These are phyloP conservation scores for Sphaerosporella brunnea DNA, from an alignment of 495 filamentous ascomycete species.

Conservation along the genomic window DNA sequence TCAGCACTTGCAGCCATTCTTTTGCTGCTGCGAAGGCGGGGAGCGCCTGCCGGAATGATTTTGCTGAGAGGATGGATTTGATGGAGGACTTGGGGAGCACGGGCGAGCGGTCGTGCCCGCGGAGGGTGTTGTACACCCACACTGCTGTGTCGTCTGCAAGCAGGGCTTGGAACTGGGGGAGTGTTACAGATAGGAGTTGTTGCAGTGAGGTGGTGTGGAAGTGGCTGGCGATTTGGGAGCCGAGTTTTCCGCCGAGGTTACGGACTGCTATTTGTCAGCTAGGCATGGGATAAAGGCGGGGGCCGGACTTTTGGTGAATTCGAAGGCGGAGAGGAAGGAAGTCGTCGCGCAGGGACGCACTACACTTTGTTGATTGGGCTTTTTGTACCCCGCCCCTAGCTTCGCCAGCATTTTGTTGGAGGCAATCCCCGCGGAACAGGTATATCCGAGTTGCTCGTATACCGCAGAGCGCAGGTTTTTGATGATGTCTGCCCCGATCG, in stretches of 20 bases:
- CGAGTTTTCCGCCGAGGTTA: constrained; percentile 90
- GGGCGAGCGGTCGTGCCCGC: constrained; percentile 72
- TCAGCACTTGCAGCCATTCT: constrained; percentile 79
- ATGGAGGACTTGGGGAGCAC: constrained; percentile 84
- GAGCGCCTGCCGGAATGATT: constrained; percentile 49
- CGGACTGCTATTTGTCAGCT: constrained; percentile 32
- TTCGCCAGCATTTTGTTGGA: constrained; percentile 93
- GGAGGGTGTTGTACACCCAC: constrained; percentile 74
- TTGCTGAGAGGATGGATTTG: constrained; percentile 96
- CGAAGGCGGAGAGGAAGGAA: constrained; percentile 66
- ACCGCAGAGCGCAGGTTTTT: constrained; percentile 52
- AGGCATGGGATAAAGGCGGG: background rate
- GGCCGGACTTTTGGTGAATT: constrained; percentile 65
- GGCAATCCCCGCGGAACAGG: constrained; percentile 75
- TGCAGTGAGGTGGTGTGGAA: constrained; percentile 69
- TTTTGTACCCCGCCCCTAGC: constrained; percentile 73
- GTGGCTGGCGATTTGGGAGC: constrained; percentile 56
- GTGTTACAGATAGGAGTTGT: constrained; percentile 51
- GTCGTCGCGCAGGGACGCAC: constrained; percentile 67
- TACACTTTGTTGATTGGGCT: constrained; percentile 84
- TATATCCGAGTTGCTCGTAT: constrained; percentile 55
- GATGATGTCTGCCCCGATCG: constrained; percentile 75
- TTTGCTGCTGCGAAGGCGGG: constrained; percentile 62
- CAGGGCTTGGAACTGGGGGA: constrained; percentile 62
- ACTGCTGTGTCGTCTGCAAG: constrained; percentile 71